phyloP scores from a whole-genome alignment of 2,329 filamentous ascomycete genomes.

The Pseudogymnoascus sp. region DNA sequence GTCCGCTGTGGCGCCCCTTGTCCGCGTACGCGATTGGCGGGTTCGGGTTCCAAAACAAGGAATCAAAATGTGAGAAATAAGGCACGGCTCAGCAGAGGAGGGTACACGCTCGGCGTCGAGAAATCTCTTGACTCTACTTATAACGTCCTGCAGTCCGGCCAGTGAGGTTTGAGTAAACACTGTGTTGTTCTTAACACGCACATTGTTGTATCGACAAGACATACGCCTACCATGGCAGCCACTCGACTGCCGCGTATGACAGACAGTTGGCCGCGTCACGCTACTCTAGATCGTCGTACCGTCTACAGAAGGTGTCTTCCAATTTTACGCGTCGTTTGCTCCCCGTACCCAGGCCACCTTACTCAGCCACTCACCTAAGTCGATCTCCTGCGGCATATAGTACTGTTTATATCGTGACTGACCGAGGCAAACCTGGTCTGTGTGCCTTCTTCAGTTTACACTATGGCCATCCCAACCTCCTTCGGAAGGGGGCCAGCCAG shows the following conservation, averaged over 20 bases:
- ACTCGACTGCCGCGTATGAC: too few species aligned
- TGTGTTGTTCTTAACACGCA: too few species aligned
- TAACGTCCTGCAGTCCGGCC: background rate
- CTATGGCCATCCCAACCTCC: too few species aligned
- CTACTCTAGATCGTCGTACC: background rate
- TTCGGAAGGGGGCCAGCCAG: too few species aligned
- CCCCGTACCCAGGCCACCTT: conserved; percentile 15
- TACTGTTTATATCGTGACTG: conserved; percentile 13
- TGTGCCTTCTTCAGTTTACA: too few species aligned
- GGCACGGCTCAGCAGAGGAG: background rate
- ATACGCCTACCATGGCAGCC: too few species aligned
- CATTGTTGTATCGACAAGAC: too few species aligned
- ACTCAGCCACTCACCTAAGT: conserved; percentile 17
- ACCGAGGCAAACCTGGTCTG: too few species aligned
- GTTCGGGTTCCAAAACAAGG: background rate
- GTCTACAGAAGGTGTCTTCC: background rate
- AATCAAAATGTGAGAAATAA: background rate
- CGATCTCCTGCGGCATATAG: conserved; percentile 11
- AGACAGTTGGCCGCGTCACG: too few species aligned
- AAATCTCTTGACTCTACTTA: background rate
- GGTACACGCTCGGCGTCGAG: background rate
- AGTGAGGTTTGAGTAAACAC: too few species aligned
- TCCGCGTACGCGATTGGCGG: background rate
- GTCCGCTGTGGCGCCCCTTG: background rate
- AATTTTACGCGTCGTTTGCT: background rate